A percentile compares a stretch with the other conserved stretches of the same genome.
These are phyloP conservation scores for Ganoderma leucocontextum DNA, from an alignment of 1,284 basidiomycete species.

Conservation along the genomic window DNA sequence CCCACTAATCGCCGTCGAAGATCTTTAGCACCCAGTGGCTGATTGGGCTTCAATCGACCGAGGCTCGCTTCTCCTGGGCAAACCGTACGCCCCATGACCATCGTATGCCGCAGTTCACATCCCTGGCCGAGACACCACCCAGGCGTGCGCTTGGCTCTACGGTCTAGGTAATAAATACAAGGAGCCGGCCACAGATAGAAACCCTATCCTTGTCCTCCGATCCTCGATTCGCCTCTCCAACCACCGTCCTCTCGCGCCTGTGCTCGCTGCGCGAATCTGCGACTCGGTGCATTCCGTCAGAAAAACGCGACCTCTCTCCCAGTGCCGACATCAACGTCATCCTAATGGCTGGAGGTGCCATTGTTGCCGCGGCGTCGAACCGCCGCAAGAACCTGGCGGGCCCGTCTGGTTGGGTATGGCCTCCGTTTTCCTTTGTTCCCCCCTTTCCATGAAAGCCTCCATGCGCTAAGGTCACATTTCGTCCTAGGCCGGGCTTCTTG, in stretches of 20 bases:
- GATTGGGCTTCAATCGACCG: slow-evolving; percentile 18
- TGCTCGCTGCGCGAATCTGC: background rate
- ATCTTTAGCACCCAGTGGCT: background rate
- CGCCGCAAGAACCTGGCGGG: slow-evolving; percentile 66
- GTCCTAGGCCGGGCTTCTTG: slow-evolving; percentile 63
- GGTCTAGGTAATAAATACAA: slow-evolving; percentile 15
- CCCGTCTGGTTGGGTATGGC: slow-evolving; percentile 71
- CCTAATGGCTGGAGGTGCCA: slow-evolving; percentile 55
- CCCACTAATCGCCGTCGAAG: slow-evolving; percentile 4
- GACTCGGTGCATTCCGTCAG: background rate
- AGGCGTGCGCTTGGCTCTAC: slow-evolving; percentile 9
- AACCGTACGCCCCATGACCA: slow-evolving; percentile 22
- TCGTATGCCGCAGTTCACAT: background rate
- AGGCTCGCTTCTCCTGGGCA: slow-evolving; percentile 8
- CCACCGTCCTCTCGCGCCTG: too few species aligned
- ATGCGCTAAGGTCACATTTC: background rate
- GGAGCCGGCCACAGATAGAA: background rate
- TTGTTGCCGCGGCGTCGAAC: slow-evolving; percentile 47
- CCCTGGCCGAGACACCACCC: slow-evolving; percentile 12
- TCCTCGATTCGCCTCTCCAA: background rate
- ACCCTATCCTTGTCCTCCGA: background rate
- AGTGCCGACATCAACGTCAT: background rate
- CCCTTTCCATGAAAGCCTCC: too few species aligned
- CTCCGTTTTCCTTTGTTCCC: slow-evolving; percentile 4
- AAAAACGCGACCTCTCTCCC: background rate